Percentiles rank a stretch among this genome's conserved stretches.
These are phyloP conservation scores for Stagonosporopsis rhizophila DNA, from an alignment of 2,329 filamentous ascomycete genomes.

Conservation along the genomic window DNA sequence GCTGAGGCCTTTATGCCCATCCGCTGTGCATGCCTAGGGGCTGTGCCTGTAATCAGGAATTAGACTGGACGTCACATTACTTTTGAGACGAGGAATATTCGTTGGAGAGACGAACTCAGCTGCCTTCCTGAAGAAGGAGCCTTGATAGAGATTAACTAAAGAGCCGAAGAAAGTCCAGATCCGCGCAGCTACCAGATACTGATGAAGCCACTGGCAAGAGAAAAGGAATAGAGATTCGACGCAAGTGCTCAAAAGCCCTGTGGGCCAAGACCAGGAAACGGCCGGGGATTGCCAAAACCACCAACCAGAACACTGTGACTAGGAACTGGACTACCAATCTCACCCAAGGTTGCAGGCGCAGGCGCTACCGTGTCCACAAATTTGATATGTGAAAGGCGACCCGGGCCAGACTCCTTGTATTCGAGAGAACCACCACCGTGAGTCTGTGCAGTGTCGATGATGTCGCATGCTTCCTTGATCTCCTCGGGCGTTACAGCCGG, in stretches of 20 bases:
- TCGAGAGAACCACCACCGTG: slow-evolving; percentile 90
- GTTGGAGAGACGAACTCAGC: slow-evolving; percentile 28
- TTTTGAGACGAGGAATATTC: not conserved
- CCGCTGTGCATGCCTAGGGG: not conserved
- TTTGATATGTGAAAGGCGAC: slow-evolving; percentile 51
- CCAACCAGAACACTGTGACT: slow-evolving; percentile 50
- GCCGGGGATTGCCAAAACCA: slow-evolving; percentile 34
- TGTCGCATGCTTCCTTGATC: slow-evolving; percentile 85
- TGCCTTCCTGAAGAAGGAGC: slow-evolving; percentile 26
- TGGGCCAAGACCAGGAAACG: slow-evolving; percentile 45
- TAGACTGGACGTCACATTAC: not conserved
- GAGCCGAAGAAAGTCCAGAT: slow-evolving; percentile 23
- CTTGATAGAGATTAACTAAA: slow-evolving; percentile 25
- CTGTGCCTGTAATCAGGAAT: not conserved
- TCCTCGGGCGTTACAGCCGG: slow-evolving; percentile 67
- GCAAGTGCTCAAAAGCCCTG: slow-evolving; percentile 36
- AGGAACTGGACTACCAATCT: slow-evolving; percentile 58
- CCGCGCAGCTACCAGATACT: slow-evolving; percentile 22
- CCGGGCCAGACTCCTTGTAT: slow-evolving; percentile 62
- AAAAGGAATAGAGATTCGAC: slow-evolving; percentile 12
- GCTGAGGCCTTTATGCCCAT: slow-evolving; percentile 4
- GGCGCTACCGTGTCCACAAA: slow-evolving; percentile 48
- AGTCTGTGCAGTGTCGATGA: slow-evolving; percentile 79
- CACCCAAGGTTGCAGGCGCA: slow-evolving; percentile 48
- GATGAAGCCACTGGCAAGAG: slow-evolving; percentile 22